Percentiles rank a stretch among this genome's conserved stretches.
Conservation (phyloP, 805 yeast species). For the Lachancea kluyveri region DNA sequence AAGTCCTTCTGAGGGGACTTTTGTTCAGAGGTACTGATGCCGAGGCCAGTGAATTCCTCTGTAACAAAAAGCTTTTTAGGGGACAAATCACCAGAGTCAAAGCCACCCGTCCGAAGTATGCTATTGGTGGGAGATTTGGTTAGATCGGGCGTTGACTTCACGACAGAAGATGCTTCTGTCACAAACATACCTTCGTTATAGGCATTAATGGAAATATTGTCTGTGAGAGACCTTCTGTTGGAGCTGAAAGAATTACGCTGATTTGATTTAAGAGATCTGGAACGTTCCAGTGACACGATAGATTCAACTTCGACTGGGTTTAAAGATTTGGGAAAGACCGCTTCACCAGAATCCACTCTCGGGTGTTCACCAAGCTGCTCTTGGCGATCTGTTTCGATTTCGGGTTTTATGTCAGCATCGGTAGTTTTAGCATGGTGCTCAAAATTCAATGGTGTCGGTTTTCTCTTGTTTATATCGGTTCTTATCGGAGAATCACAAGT, state of each 20-base stretch:
- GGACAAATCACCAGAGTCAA: conserved; percentile 24
- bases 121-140: conserved; percentile 34
- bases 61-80: conserved; percentile 2
- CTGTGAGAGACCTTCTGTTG: conserved; percentile 25
- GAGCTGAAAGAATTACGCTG: conserved; percentile 29
- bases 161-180: conserved; percentile 28
- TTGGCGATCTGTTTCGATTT: too few species aligned
- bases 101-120: conserved; percentile 30
- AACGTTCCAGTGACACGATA: conserved; percentile 65
- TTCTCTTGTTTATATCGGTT: conserved; percentile 15
- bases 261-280: conserved; percentile 50
- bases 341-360: conserved; percentile 43
- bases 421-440: conserved; percentile 10
- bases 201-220: conserved; percentile 33
- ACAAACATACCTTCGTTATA: conserved; percentile 45
- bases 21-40: too few species aligned
- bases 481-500: background rate
- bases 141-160: conserved; percentile 32
- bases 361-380: too few species aligned
- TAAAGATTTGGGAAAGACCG: conserved; percentile 65
- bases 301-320: conserved; percentile 66
- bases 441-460: conserved; percentile 26
- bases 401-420: background rate
- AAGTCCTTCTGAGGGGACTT: conserved; percentile 11
- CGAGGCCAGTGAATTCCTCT: background rate